Conservation (phyloP, 2,329 filamentous ascomycete genomes). For the Elsinoe ampelina region DNA sequence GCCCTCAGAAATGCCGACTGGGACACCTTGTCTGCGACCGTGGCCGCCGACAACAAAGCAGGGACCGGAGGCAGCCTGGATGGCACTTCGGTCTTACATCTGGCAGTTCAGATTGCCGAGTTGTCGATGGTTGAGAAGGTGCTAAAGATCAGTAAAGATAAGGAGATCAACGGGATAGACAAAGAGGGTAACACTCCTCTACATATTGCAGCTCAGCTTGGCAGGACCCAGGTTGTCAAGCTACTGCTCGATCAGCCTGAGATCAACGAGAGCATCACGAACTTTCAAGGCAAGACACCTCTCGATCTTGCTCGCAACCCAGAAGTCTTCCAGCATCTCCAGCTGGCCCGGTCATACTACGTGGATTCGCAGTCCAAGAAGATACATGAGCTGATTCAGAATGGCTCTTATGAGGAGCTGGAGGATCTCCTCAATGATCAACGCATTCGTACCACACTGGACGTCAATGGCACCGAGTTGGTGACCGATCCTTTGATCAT, state of each 20-base stretch:
- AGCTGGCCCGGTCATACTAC: slow-evolving; percentile 81
- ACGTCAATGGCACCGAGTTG: slow-evolving; percentile 87
- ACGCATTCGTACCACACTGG: slow-evolving; percentile 73
- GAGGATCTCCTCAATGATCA: slow-evolving; percentile 76
- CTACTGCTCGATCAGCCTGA: slow-evolving; percentile 71
- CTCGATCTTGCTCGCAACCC: slow-evolving; percentile 84
- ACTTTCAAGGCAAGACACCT: slow-evolving; percentile 74
- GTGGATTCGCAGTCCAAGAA: slow-evolving; percentile 77
- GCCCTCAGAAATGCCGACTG: slow-evolving; percentile 75
- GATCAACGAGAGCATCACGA: slow-evolving; percentile 81
- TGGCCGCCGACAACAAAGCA: slow-evolving; percentile 76
- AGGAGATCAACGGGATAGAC: slow-evolving; percentile 85
- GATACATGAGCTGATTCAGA: slow-evolving; percentile 67
- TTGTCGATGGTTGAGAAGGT: slow-evolving; percentile 88
- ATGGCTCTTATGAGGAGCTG: slow-evolving; percentile 65
- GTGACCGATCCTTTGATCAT: slow-evolving; percentile 69
- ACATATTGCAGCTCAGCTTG: slow-evolving; percentile 76
- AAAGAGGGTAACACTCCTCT: slow-evolving; percentile 90
- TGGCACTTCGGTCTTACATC: slow-evolving; percentile 82
- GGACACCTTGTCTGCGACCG: slow-evolving; percentile 29
- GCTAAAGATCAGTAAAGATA: slow-evolving; percentile 49
- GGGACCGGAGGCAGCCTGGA: slow-evolving; percentile 41
- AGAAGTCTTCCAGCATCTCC: slow-evolving; percentile 91
- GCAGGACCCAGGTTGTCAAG: slow-evolving; percentile 69
- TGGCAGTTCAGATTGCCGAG: slow-evolving; percentile 93